A percentile compares a stretch with the other conserved stretches of the same genome.
Evolutionary conservation across 306 rosid species (phyloP).

Genomic region (Cercis canadensis): DNA sequence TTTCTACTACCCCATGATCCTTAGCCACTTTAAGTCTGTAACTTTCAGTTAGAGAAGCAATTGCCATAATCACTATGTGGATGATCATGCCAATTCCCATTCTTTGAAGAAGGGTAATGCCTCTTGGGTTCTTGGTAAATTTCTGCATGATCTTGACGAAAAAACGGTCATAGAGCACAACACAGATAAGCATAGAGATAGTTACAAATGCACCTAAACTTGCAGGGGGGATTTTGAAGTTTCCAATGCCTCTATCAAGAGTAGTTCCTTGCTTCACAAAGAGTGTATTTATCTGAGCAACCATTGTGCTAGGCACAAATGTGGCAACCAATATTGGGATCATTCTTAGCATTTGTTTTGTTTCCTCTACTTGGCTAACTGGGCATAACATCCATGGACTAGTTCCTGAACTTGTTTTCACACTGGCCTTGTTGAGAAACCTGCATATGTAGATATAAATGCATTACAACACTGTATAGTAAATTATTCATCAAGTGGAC

Average conservation of each 20-base stretch:
- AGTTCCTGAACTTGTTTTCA: conserved; percentile 42
- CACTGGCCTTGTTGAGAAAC: conserved; percentile 75
- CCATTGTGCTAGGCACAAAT: conserved; percentile 64
- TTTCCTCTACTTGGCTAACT: conserved; percentile 87
- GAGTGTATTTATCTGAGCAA: conserved; percentile 66
- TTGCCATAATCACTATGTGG: conserved; percentile 58
- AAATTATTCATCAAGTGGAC: no score
- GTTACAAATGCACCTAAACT: conserved; percentile 71
- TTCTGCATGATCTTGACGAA: conserved; percentile 54
- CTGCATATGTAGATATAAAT: conserved; percentile 39
- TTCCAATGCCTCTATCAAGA: conserved; percentile 66
- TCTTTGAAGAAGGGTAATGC: conserved; percentile 78
- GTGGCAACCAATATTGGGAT: conserved; percentile 70
- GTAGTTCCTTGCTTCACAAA: conserved; percentile 84
- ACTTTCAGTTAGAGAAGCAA: conserved; percentile 62
- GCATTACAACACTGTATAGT: conserved; percentile 2
- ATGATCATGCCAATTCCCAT: conserved; percentile 72
- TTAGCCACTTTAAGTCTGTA: conserved; percentile 55
- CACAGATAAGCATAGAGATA: conserved; percentile 68
- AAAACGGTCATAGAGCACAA: conserved; percentile 66
- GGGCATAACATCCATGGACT: conserved; percentile 68
- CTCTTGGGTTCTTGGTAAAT: conserved; percentile 76
- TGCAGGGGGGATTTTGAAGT: conserved; percentile 78
- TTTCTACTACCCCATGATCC: conserved; percentile 40
- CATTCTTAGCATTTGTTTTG: conserved; percentile 83